Percentiles rank a stretch among this genome's conserved stretches.
Evolutionary conservation across 2,329 filamentous ascomycete genomes (phyloP).

Genomic region (Dactylellina leptospora): DNA sequence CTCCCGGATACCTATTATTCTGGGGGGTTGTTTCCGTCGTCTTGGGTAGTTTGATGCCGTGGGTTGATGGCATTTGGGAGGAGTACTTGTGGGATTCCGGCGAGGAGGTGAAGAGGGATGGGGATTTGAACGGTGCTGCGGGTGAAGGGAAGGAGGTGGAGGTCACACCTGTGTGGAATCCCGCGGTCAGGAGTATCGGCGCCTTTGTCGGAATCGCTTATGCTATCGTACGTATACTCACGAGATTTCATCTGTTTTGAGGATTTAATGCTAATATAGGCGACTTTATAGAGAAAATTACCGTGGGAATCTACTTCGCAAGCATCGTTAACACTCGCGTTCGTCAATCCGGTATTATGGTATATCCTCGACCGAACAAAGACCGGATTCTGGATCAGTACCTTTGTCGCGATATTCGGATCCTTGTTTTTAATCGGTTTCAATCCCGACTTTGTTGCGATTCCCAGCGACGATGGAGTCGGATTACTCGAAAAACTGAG

Average conservation of each 20-base stretch:
- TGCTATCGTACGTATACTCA: conserved; percentile 74
- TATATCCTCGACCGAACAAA: conserved; percentile 92
- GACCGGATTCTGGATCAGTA: conserved; percentile 81
- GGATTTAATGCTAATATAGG: conserved; percentile 4
- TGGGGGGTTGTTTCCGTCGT: conserved; percentile 84
- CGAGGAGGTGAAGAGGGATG: conserved; percentile 56
- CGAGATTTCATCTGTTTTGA: conserved; percentile 4
- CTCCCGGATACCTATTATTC: conserved; percentile 71
- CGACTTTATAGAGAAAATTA: conserved; percentile 76
- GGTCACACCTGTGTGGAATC: conserved; percentile 75
- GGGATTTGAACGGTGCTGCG: conserved; percentile 53
- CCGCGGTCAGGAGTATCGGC: conserved; percentile 73
- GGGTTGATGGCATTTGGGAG: conserved; percentile 81
- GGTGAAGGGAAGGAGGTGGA: conserved; percentile 55
- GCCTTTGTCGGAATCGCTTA: conserved; percentile 78
- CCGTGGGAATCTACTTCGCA: conserved; percentile 97
- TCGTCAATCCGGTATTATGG: conserved; percentile 94
- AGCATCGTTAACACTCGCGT: conserved; percentile 83
- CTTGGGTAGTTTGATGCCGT: conserved; percentile 81
- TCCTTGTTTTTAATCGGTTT: conserved; percentile 77
- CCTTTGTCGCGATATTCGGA: conserved; percentile 75
- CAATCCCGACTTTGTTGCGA: conserved; percentile 79
- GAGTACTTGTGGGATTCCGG: conserved; percentile 62
- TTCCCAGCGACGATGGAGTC: conserved; percentile 63
- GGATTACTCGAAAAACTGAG: conserved; percentile 58